These are phyloP conservation scores for Bassia scoparia DNA, from an alignment of 148 eudicot species.

Conservation along the genomic window DNA sequence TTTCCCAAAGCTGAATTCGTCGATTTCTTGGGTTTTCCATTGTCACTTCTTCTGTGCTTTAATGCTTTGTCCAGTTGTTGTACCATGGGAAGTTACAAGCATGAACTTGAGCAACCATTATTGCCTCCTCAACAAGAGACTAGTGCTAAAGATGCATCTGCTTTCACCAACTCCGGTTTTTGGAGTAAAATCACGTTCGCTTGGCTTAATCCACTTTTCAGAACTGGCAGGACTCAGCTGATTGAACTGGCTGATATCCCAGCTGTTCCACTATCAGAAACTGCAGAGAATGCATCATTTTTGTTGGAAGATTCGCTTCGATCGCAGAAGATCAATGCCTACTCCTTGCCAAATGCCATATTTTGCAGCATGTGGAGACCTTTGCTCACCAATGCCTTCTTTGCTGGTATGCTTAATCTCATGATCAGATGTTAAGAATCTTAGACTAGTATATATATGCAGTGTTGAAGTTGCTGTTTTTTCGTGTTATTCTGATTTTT, in stretches of 20 bases:
- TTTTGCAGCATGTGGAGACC: slow-evolving; percentile 52
- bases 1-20: slow-evolving; percentile 38
- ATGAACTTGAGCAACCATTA: slow-evolving; percentile 46
- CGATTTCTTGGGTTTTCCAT: slow-evolving; percentile 53
- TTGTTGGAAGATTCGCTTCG: slow-evolving; percentile 62
- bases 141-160: slow-evolving; percentile 6
- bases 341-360: slow-evolving; percentile 51
- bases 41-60: slow-evolving; percentile 53
- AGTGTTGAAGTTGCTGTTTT: not conserved
- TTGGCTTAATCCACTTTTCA: slow-evolving; percentile 84
- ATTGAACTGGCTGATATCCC: slow-evolving; percentile 58
- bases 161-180: slow-evolving; percentile 44
- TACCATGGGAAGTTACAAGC: slow-evolving; percentile 6
- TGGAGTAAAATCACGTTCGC: slow-evolving; percentile 61
- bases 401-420: slow-evolving; percentile 53
- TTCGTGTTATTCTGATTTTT: slow-evolving; percentile 14
- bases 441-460: not conserved
- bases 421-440: not conserved
- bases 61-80: slow-evolving; percentile 32
- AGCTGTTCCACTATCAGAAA: slow-evolving; percentile 55
- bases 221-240: slow-evolving; percentile 50
- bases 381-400: slow-evolving; percentile 56
- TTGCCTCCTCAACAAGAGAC: slow-evolving; percentile 23
- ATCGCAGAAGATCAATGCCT: slow-evolving; percentile 41
- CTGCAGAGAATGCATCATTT: slow-evolving; percentile 56